Percentiles rank a stretch among this genome's conserved stretches.
phyloP scores from a whole-genome alignment of 1,284 basidiomycete species.

The Xerocomus amazonicus region DNA sequence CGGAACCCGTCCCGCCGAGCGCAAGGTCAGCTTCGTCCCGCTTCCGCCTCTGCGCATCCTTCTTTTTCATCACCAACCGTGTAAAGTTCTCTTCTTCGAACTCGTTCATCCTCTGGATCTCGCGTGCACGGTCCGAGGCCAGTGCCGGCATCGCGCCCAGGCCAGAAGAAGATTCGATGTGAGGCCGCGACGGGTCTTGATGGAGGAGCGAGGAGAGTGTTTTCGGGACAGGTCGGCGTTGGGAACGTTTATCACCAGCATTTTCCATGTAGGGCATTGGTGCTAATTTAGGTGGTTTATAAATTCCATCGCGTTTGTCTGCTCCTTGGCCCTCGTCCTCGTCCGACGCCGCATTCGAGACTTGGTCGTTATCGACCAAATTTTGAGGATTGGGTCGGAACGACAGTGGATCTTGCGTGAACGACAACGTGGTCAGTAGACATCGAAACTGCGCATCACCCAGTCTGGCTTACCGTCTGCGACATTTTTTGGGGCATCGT shows the following conservation, averaged over 20 bases:
- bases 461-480: constrained; percentile 55
- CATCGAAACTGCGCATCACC: background rate
- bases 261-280: constrained; percentile 86
- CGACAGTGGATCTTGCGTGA: constrained; percentile 71
- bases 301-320: constrained; percentile 54
- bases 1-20: constrained; percentile 60
- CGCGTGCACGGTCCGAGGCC: constrained; percentile 65
- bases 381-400: constrained; percentile 88
- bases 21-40: constrained; percentile 92
- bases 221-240: constrained; percentile 58
- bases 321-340: constrained; percentile 32
- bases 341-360: constrained; percentile 34
- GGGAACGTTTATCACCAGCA: constrained; percentile 40
- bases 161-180: constrained; percentile 46
- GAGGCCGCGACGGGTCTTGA: constrained; percentile 43
- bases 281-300: constrained; percentile 89
- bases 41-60: constrained; percentile 73
- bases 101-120: constrained; percentile 79
- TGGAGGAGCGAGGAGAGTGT: constrained; percentile 70
- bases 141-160: constrained; percentile 62
- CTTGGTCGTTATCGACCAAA: constrained; percentile 44
- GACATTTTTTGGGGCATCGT: constrained; percentile 52
- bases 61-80: constrained; percentile 88
- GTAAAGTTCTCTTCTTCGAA: constrained; percentile 98
- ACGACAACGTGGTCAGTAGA: constrained; percentile 3